Conservation (phyloP, 1,139 yeast genomes). For the Nakaseomyces bracarensis region DNA sequence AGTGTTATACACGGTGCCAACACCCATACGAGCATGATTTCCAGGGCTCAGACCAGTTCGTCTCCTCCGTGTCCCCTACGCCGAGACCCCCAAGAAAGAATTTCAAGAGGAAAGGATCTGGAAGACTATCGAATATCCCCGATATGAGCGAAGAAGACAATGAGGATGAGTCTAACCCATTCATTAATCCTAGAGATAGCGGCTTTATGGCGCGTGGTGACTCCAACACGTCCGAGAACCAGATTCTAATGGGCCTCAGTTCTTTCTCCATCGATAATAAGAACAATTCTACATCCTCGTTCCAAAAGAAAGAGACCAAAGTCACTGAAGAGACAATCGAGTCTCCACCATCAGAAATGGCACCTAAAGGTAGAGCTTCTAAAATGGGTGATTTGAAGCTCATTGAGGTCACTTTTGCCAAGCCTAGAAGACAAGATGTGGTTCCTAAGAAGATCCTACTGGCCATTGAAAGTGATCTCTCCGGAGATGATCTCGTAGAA, state of each 20-base stretch:
- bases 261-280: background rate
- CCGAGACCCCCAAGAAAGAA: conserved; percentile 3
- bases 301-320: background rate
- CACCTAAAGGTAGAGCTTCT: background rate
- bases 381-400: conserved; percentile 8
- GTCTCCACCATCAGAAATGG: background rate
- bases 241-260: background rate
- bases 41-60: background rate
- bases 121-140: background rate
- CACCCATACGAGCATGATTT: no score
- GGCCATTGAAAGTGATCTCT: conserved; percentile 14
- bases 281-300: background rate
- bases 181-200: background rate
- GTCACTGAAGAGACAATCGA: background rate
- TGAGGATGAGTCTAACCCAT: conserved; percentile 7
- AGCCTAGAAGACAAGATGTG: conserved; percentile 29
- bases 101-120: background rate
- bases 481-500: conserved; percentile 26
- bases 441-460: conserved; percentile 29
- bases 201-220: background rate
- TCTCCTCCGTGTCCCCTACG: background rate
- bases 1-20: conserved; percentile 6
- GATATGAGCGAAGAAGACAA: conserved; percentile 10
- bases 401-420: conserved; percentile 29
- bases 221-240: conserved; percentile 4